Conservation (phyloP, 768 basidiomycete species). For the Macrolepiota dolichaula region DNA sequence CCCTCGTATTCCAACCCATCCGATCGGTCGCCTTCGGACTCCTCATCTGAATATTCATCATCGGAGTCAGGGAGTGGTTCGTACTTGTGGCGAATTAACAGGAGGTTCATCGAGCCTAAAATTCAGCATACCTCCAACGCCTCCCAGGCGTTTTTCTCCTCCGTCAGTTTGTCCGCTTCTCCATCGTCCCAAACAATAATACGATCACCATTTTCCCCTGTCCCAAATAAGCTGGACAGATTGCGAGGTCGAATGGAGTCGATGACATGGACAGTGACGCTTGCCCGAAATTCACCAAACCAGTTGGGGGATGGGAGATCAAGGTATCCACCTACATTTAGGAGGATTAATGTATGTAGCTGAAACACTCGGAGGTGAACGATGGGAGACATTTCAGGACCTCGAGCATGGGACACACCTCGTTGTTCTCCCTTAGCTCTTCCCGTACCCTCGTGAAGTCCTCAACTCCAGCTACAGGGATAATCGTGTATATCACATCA, state of each 20-base stretch:
- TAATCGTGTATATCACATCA: constrained; percentile 86
- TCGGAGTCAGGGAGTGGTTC: constrained; percentile 76
- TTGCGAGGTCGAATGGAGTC: constrained; percentile 92
- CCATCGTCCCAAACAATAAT: constrained; percentile 95
- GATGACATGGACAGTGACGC: constrained; percentile 84
- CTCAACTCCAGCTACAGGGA: constrained; percentile 83
- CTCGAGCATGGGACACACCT: constrained; percentile 40
- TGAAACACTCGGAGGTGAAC: constrained; percentile 23
- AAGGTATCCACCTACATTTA: constrained; percentile 89
- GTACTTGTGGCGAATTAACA: constrained; percentile 44
- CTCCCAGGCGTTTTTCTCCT: constrained; percentile 83
- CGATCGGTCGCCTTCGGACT: constrained; percentile 41
- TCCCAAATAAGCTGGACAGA: constrained; percentile 79
- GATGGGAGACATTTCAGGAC: not conserved
- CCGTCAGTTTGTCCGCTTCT: constrained; percentile 61
- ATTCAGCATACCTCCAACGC: constrained; percentile 62
- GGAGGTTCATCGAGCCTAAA: not conserved
- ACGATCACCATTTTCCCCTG: constrained; percentile 61
- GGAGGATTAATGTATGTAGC: constrained; percentile 86
- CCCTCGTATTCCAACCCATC: constrained; percentile 41
- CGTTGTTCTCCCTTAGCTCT: constrained; percentile 61
- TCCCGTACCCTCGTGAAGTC: constrained; percentile 67
- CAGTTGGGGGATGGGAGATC: constrained; percentile 73
- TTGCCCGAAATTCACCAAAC: constrained; percentile 69
- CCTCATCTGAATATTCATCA: constrained; percentile 51